Percentiles rank a stretch among this genome's conserved stretches.
These are phyloP conservation scores for Xylaria sp. DNA, from an alignment of 2,329 filamentous ascomycete genomes.

Conservation along the genomic window DNA sequence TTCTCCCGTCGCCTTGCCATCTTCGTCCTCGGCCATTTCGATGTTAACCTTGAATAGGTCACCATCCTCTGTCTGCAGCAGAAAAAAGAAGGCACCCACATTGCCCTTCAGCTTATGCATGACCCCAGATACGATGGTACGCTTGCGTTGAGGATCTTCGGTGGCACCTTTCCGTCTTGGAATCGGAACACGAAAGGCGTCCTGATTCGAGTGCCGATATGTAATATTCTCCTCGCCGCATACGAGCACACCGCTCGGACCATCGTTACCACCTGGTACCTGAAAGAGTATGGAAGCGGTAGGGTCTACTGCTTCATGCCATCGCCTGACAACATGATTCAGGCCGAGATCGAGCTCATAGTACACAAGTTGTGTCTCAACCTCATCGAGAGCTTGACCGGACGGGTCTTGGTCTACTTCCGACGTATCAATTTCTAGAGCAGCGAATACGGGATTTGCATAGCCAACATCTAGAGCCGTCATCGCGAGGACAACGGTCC, in stretches of 20 bases:
- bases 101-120: constrained; percentile 93
- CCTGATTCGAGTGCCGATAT: constrained; percentile 96
- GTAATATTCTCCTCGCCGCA: constrained; percentile 95
- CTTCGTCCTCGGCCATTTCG: constrained; percentile 85
- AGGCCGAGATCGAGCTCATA: constrained; percentile 97
- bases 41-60: constrained; percentile 97
- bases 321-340: constrained; percentile 96
- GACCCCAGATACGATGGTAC: constrained; percentile 88
- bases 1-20: constrained; percentile 81
- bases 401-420: constrained; percentile 92
- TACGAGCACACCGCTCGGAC: constrained; percentile 93
- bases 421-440: constrained; percentile 91
- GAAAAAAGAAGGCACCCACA: constrained; percentile 92
- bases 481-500: constrained; percentile 88
- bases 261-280: constrained; percentile 92
- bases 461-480: constrained; percentile 94
- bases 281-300: constrained; percentile 92
- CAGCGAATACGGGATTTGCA: constrained; percentile 95
- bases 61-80: constrained; percentile 96
- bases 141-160: constrained; percentile 91
- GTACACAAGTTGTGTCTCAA: constrained; percentile 93
- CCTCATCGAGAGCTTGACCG: constrained; percentile 80
- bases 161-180: constrained; percentile 87
- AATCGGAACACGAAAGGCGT: constrained; percentile 88
- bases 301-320: constrained; percentile 93